These are phyloP conservation scores for Cytospora chrysosperma DNA, from an alignment of 2,329 filamentous ascomycete genomes.

Conservation along the genomic window DNA sequence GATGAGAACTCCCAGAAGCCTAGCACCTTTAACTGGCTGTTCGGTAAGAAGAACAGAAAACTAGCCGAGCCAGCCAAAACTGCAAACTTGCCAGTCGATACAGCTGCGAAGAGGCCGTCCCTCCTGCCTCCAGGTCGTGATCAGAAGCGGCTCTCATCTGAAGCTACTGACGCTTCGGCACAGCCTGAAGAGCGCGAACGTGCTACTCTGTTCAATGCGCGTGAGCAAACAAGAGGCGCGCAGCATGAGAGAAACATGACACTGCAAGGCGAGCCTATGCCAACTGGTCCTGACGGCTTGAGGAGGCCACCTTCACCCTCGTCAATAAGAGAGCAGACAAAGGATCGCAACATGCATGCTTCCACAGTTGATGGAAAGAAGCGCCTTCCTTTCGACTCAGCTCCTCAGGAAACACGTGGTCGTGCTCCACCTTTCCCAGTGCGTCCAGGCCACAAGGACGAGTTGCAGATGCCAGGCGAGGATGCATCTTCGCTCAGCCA, in stretches of 20 bases:
- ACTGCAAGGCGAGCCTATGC: neutral
- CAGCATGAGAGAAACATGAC: neutral
- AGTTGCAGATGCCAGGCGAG: neutral
- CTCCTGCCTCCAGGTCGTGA: neutral
- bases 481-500: neutral
- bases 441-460: neutral
- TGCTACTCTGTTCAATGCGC: neutral
- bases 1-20: slow-evolving; percentile 1
- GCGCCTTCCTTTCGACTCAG: neutral
- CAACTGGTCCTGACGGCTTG: neutral
- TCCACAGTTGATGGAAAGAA: neutral
- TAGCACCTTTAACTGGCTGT: neutral
- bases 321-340: neutral
- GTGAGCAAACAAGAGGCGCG: neutral
- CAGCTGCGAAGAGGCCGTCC: neutral
- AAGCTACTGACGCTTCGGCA: neutral
- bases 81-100: neutral
- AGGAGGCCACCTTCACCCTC: neutral
- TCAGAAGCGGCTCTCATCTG: neutral
- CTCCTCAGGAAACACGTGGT: neutral
- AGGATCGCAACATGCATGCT: neutral
- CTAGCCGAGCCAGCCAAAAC: neutral
- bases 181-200: neutral
- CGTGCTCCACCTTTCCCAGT: neutral
- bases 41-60: neutral